These are phyloP conservation scores for Aureobasidium pullulans DNA, from an alignment of 2,329 filamentous ascomycete species.

Conservation along the genomic window DNA sequence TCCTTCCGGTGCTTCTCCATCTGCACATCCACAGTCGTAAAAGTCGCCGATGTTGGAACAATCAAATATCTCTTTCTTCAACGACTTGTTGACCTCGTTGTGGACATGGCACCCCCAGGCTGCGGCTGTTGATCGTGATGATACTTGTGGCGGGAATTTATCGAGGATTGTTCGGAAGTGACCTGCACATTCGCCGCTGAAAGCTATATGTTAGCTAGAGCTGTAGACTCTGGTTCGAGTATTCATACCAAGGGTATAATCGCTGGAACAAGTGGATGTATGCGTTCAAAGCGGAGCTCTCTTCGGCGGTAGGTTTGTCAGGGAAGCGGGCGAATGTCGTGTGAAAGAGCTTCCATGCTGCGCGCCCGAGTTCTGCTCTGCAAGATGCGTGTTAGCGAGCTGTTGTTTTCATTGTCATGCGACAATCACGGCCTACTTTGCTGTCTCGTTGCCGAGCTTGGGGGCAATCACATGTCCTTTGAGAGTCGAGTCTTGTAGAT, in stretches of 20 bases:
- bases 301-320: slow-evolving; percentile 53
- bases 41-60: slow-evolving; percentile 59
- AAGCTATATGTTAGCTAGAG: slow-evolving; percentile 1
- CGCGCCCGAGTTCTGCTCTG: slow-evolving; percentile 56
- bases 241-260: slow-evolving; percentile 52
- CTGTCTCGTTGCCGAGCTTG: slow-evolving; percentile 74
- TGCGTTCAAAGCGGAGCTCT: slow-evolving; percentile 51
- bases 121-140: slow-evolving; percentile 53
- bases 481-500: slow-evolving; percentile 33
- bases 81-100: slow-evolving; percentile 57
- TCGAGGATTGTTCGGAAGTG: slow-evolving; percentile 56
- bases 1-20: slow-evolving; percentile 25
- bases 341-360: slow-evolving; percentile 60
- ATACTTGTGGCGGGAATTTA: slow-evolving; percentile 58
- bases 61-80: slow-evolving; percentile 55
- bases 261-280: slow-evolving; percentile 59
- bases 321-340: slow-evolving; percentile 61
- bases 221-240: neutral
- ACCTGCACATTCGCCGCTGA: slow-evolving; percentile 54
- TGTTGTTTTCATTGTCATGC: neutral
- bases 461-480: slow-evolving; percentile 67
- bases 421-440: slow-evolving; percentile 50
- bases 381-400: neutral
- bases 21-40: slow-evolving; percentile 59
- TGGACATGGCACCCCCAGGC: slow-evolving; percentile 61